Conservation (phyloP, 2,329 filamentous ascomycete species). For the Aureobasidium sp. region DNA sequence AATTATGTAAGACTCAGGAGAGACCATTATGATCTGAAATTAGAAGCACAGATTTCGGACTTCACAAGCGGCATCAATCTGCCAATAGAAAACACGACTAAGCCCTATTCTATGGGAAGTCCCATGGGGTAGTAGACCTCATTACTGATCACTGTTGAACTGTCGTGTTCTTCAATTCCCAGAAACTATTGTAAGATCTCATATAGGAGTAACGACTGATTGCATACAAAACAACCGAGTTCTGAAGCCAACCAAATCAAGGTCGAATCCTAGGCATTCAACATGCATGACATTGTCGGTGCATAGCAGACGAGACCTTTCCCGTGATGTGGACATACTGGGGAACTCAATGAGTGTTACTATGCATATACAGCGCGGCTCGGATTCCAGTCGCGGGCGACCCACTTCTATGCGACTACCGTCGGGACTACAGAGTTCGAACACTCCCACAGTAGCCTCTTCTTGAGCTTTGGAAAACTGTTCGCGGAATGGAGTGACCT, state of each 20-base stretch:
- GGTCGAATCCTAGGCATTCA: not conserved
- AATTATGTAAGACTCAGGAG: not conserved
- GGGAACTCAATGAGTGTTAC: not conserved
- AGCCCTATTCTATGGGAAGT: not conserved
- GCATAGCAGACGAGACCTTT: not conserved
- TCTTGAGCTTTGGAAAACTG: not conserved
- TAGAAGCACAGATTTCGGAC: not conserved
- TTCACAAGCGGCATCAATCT: not conserved
- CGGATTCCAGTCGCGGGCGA: not conserved
- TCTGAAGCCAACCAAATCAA: not conserved
- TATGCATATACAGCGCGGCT: not conserved
- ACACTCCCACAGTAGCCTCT: not conserved
- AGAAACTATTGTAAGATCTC: not conserved
- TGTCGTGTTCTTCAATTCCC: not conserved
- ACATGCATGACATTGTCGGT: not conserved
- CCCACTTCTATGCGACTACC: not conserved
- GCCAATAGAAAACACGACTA: not conserved
- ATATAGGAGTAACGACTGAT: not conserved
- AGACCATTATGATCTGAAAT: not conserved
- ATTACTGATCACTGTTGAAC: not conserved
- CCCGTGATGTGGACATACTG: not conserved
- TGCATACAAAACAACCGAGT: not conserved
- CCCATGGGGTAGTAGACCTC: not conserved
- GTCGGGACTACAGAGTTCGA: not conserved
- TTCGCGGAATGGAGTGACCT: not conserved